Evolutionary conservation across 108 stramenopile genomes (phyloP).

Genomic region (Skeletonema menzelii): DNA sequence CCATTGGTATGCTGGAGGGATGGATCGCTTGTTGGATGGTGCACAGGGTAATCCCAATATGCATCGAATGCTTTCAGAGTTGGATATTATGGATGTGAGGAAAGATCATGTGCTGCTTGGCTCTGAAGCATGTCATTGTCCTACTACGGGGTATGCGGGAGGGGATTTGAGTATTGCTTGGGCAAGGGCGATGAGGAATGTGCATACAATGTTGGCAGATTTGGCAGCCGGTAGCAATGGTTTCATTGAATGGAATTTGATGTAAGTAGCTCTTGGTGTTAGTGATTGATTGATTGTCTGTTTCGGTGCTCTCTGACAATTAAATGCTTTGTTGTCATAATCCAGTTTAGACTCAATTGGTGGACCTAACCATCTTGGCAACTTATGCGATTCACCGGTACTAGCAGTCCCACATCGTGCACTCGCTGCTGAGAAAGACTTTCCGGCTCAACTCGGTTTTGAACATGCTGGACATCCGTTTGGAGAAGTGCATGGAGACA

Average conservation of each 20-base stretch:
- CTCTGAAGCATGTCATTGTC: conserved; percentile 84
- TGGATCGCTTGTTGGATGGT: conserved; percentile 89
- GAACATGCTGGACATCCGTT: conserved; percentile 60
- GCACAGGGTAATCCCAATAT: conserved; percentile 81
- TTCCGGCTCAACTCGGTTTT: conserved; percentile 55
- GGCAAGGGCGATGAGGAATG: conserved; percentile 87
- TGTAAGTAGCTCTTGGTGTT: conserved; percentile 39
- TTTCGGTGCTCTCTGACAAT: background rate
- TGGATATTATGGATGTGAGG: conserved; percentile 32
- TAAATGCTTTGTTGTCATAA: background rate
- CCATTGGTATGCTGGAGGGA: conserved; percentile 94
- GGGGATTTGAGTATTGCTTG: conserved; percentile 76
- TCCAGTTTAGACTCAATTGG: conserved; percentile 74
- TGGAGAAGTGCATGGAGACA: conserved; percentile 65
- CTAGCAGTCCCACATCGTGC: conserved; percentile 85
- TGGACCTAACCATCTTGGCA: conserved; percentile 93
- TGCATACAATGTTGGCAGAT: conserved; percentile 92
- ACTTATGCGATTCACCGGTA: conserved; percentile 90
- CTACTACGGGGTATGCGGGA: conserved; percentile 76
- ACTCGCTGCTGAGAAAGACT: conserved; percentile 27
- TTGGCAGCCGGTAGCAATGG: conserved; percentile 89
- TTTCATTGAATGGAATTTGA: conserved; percentile 92
- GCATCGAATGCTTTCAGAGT: conserved; percentile 64
- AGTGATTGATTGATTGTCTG: background rate
- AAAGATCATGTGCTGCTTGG: conserved; percentile 60